Evolutionary conservation across 305 asterid species (phyloP).

Genomic region (Solanum chacoense): DNA sequence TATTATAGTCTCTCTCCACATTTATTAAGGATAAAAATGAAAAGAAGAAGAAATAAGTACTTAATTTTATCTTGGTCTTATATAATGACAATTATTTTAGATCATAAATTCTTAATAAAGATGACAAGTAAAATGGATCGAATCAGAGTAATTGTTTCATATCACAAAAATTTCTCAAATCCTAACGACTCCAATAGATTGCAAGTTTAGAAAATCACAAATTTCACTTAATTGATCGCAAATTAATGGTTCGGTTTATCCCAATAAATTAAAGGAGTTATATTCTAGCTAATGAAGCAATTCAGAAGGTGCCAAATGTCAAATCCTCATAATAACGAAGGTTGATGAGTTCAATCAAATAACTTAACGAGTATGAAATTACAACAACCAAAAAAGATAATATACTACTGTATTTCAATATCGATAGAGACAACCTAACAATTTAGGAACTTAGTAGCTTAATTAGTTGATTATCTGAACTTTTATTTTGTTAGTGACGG

Average conservation of each 20-base stretch:
- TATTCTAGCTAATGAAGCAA: neutral
- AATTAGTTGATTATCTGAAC: too few species aligned
- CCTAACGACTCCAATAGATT: neutral
- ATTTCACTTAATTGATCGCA: neutral
- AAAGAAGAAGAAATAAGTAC: neutral
- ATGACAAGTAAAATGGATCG: neutral
- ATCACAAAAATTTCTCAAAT: neutral
- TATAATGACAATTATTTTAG: too few species aligned
- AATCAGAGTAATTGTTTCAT: neutral
- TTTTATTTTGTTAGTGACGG: neutral
- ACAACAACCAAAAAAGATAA: neutral
- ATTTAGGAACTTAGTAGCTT: too few species aligned
- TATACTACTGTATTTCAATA: neutral
- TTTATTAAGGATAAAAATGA: neutral
- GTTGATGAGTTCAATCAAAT: neutral
- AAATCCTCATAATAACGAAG: neutral
- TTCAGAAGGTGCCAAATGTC: neutral
- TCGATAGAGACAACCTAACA: neutral
- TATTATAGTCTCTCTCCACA: neutral
- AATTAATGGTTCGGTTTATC: neutral
- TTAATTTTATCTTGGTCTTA: neutral
- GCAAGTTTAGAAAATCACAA: neutral
- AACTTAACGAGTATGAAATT: neutral
- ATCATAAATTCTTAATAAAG: too few species aligned
- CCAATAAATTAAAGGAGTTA: neutral